Conservation (phyloP, 2,329 filamentous ascomycete species). For the Aspergillus transmontanensis region DNA sequence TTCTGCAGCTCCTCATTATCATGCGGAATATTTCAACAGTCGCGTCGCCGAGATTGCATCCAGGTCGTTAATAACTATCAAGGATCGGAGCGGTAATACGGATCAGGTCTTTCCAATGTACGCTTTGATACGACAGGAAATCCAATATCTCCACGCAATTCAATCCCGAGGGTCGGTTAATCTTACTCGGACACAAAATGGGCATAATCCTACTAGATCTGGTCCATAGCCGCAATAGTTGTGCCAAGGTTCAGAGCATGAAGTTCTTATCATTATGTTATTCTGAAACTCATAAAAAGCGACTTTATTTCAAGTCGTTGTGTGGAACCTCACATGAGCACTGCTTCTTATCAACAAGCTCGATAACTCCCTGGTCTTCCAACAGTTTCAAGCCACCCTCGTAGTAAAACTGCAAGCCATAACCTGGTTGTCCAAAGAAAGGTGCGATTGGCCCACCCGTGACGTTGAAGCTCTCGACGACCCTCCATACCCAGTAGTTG, state of each 20-base stretch:
- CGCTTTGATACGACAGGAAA: too few species aligned
- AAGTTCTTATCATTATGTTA: background rate
- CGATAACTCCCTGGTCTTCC: background rate
- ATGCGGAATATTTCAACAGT: too few species aligned
- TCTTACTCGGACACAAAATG: background rate
- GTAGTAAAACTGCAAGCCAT: background rate
- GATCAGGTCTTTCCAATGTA: too few species aligned
- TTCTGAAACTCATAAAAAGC: background rate
- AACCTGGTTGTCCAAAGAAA: constrained; percentile 55
- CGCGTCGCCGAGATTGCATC: too few species aligned
- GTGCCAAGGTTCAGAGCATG: background rate
- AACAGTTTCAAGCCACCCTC: background rate
- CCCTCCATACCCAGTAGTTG: constrained; percentile 54
- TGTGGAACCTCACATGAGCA: background rate
- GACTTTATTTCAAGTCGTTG: background rate
- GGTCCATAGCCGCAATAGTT: background rate
- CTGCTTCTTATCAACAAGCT: background rate
- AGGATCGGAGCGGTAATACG: too few species aligned
- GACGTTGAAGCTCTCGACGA: constrained; percentile 44
- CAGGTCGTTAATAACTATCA: too few species aligned
- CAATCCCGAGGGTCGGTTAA: background rate
- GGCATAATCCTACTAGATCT: background rate
- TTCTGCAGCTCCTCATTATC: too few species aligned
- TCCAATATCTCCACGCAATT: background rate
- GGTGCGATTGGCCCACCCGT: constrained; percentile 50